Evolutionary conservation across 768 basidiomycete genomes (phyloP), one percentile per base, ranked within the genome.

Genomic region (Kwoniella dendrophila): DNA sequence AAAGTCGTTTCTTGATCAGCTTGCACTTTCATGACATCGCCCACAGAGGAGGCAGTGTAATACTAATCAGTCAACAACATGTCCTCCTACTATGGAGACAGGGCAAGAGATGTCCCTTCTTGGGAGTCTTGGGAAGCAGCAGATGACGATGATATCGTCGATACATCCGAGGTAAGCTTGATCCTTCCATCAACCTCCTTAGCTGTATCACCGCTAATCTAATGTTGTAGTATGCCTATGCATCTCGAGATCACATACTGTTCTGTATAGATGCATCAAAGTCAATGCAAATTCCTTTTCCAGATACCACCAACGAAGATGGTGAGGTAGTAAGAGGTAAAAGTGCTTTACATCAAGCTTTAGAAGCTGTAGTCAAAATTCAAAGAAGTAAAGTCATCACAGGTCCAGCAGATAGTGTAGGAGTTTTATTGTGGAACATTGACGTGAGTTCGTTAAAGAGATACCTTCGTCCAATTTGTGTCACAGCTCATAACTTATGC

Each of bases 201-300:
- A 38, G 18, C 26, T 5, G 36, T 8, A 38, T 4, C 20, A 34
- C 16, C 6, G 33, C 49, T 55, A 24, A 34, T 11, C 20, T 27
- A 7, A 7, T 16, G 11, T 30, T 29, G 36, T 59, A 90, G 89
- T 83, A 83, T 61, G 84, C 85, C 64, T 89, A 90, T 64, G 85
- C 86, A 53, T 87, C 87, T 67, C 85, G 85, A 63, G 92, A 97
- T 70, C 90, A 92, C 32, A 88, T 95, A 47, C 80, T 98, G n/a
- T 96, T 97, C 81, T 90, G 89, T 77, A 91, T 99, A 60, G 94
- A 99, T 79, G 92, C 90, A 64, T 95, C 94, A 0, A 82, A 85
- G 56, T 90, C 91, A 11, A 97, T 98, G 95, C 87, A 89, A 26
- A 82, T 82, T 36, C 84, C 88, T 43, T 82, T 82, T 50, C 87